Evolutionary conservation across 2,329 filamentous ascomycete species (phyloP).

Genomic region (Trichophyton verrucosum): DNA sequence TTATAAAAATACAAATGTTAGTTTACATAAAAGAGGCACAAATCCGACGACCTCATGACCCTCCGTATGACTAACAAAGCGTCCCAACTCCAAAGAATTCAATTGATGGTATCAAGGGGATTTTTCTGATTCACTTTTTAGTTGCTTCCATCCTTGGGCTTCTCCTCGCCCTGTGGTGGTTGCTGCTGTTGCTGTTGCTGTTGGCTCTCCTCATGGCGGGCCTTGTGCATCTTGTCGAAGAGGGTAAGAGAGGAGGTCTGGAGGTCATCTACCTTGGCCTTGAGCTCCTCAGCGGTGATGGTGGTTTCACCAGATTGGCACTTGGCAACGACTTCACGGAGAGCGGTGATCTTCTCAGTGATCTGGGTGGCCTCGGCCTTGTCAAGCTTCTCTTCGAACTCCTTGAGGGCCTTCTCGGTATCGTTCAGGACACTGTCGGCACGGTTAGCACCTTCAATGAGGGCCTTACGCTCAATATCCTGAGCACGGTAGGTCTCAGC

Average conservation of each 20-base stretch:
- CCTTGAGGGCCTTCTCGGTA: slow-evolving; percentile 95
- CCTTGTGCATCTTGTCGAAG: slow-evolving; percentile 99
- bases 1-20: too few species aligned
- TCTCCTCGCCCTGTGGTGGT: slow-evolving; percentile 55
- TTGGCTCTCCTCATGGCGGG: slow-evolving; percentile 56
- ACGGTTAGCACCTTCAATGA: slow-evolving; percentile 94
- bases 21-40: too few species aligned
- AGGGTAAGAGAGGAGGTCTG: slow-evolving; percentile 90
- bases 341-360: slow-evolving; percentile 77
- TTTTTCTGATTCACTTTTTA: neutral
- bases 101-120: too few species aligned
- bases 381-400: slow-evolving; percentile 91
- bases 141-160: slow-evolving; percentile 38
- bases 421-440: slow-evolving; percentile 94
- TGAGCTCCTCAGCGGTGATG: slow-evolving; percentile 81
- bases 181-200: slow-evolving; percentile 37
- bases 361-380: slow-evolving; percentile 89
- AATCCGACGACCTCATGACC: too few species aligned
- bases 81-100: too few species aligned
- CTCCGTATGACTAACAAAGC: too few species aligned
- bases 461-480: slow-evolving; percentile 91
- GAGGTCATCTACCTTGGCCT: slow-evolving; percentile 97
- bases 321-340: slow-evolving; percentile 86
- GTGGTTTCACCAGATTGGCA: slow-evolving; percentile 83
- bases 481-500: slow-evolving; percentile 91